Evolutionary conservation across 495 filamentous ascomycete genomes (phyloP), one percentile per base, ranked within the genome.

Genomic region (Aspergillus ellipticus): DNA sequence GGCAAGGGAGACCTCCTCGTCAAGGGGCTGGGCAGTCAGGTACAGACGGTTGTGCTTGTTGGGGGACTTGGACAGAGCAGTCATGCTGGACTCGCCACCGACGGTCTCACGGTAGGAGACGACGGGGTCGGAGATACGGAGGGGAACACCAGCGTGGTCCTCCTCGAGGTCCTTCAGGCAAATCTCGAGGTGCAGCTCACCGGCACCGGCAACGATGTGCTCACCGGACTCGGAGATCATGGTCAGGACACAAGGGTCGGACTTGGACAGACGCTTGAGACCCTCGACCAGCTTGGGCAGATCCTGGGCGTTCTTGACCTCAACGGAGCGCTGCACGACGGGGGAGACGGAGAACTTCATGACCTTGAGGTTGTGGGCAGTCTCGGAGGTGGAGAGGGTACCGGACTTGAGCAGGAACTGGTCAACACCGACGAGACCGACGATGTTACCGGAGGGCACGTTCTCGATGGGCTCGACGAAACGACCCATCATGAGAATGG

Each of bases 1-100:
- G 67, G 87, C 89, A 64, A 84, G 85, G 57, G 89, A 81, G 50
- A 97, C 87, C 58, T 97, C 94, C 81, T 99, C 94, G 9, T 81
- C 85, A 41, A 99, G 78, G 55, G 94, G 95, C 76, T 89, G 73
- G 56, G 94, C 94, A 68, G 82, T 85, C 72, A 99, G 82, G 82
- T 97, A 99, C 16, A 99, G 83, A 87, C 94, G 91, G 81, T 99
- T 99, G 88, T 99, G 94, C 90, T 99, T 99, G 85, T 99, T 99
- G 76, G 94, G 94, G 10, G 94, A 99, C 84, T 99, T 99, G 68
- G 94, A 99, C 57, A 99, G 82, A 54, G 94, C 94, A 69, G 92
- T 96, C 61, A 97, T 97, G 81, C 85, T 89, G 49, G 93, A 96
- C 58, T 76, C 78, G 58, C 49, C 83, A 60, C 76, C 74, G 65